Evolutionary conservation across 805 yeast species (phyloP), one percentile per base, ranked within the genome.

Genomic region (Starmerella cellae): DNA sequence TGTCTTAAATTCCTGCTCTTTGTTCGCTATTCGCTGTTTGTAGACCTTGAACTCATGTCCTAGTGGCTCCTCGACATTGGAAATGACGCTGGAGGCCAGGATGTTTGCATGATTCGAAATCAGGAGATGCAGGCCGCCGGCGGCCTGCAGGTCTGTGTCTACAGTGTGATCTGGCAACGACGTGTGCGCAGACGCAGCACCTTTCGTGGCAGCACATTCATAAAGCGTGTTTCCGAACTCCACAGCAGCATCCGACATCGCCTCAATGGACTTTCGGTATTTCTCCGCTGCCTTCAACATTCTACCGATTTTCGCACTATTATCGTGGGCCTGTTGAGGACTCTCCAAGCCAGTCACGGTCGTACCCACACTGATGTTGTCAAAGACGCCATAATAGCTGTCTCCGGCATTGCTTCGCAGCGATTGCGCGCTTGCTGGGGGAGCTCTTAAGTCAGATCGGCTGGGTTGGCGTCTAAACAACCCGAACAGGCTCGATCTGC

Each of bases 41-140:
- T 79, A 74, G 13, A 60, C 59, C 5, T 59, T 63, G 14, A 74
- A 63, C 30, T 71, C 70, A 4, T 60, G 56, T 13, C 51, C 48
- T 28, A 80, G 61, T 0, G 83, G 82, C 14, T 58, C 63, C 41
- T 70, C 74, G 52, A 83, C 73, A 27, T 70, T 66, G n/a, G 65
- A 55, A n/a, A 63, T 60, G 1, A 83, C 58, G 36, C 75, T 61
- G 41, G 74, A 64, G 14, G 83, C 70, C 50, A 84, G 65, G 13
- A 84, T 73, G 47, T 76, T 77, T 47, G 80, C 79, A 56, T 82
- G 91, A 56, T 82, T 82, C 0, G 88, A 76, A 17, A 82, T 70
- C 34, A 84, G 65, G 54, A 73, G 76, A 51, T 82, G 87, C 42
- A 84, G 63, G 0, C 94, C 94, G 33, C 84, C 78, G 2, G 87